Evolutionary conservation across 495 filamentous ascomycete species (phyloP).

Genomic region (Jackrogersella minutella): DNA sequence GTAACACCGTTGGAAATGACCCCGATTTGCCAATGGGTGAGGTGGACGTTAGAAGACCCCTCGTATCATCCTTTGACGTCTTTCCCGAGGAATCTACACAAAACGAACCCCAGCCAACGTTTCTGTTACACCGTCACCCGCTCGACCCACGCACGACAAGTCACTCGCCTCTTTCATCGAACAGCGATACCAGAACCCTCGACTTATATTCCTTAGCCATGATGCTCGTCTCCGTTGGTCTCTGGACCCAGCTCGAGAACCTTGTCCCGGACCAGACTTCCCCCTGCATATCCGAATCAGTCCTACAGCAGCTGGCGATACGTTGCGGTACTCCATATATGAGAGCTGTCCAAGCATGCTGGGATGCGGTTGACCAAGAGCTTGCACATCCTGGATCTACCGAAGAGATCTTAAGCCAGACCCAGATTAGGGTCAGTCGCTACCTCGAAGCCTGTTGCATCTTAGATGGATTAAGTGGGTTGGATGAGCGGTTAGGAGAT

Average conservation of each 20-base stretch:
- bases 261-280: constrained; percentile 55
- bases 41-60: constrained; percentile 75
- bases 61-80: constrained; percentile 81
- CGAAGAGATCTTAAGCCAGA: constrained; percentile 52
- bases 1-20: constrained; percentile 59
- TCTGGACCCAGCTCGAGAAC: constrained; percentile 81
- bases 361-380: constrained; percentile 78
- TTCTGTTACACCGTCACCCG: constrained; percentile 76
- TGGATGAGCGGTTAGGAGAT: constrained; percentile 56
- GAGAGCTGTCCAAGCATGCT: constrained; percentile 80
- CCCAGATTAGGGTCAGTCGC: constrained; percentile 53
- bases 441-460: constrained; percentile 62
- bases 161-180: constrained; percentile 56
- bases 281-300: constrained; percentile 51
- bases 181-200: constrained; percentile 65
- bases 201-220: constrained; percentile 88
- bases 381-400: constrained; percentile 47
- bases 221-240: constrained; percentile 83
- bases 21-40: constrained; percentile 53
- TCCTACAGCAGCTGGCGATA: constrained; percentile 69
- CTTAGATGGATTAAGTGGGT: constrained; percentile 56
- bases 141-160: constrained; percentile 69
- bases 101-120: constrained; percentile 50
- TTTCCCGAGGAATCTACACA: constrained; percentile 71
- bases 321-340: constrained; percentile 81